Conservation (phyloP, 1,139 yeast genomes). For the Taiozyma sp. region DNA sequence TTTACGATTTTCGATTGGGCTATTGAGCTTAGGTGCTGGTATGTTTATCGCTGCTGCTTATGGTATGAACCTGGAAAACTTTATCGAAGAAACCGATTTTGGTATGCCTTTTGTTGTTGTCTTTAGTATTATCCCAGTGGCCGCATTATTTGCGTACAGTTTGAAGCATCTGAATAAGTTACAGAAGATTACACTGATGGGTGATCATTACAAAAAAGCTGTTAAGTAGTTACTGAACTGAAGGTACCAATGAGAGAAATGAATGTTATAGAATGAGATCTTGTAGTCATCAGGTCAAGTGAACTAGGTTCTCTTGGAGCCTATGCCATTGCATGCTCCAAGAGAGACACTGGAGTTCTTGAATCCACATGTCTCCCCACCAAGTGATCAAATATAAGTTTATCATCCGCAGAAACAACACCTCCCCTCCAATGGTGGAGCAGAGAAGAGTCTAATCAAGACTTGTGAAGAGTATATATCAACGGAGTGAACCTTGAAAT, state of each 20-base stretch:
- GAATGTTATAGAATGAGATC: background rate
- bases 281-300: background rate
- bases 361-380: too few species aligned
- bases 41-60: constrained; percentile 75
- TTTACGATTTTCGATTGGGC: constrained; percentile 75
- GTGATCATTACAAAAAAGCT: constrained; percentile 20
- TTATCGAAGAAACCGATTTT: constrained; percentile 78
- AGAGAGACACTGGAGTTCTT: too few species aligned
- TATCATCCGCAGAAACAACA: too few species aligned
- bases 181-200: constrained; percentile 40
- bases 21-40: constrained; percentile 82
- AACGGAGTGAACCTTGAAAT: too few species aligned
- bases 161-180: constrained; percentile 34
- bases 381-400: too few species aligned
- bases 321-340: too few species aligned
- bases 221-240: background rate
- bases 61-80: constrained; percentile 93
- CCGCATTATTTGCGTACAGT: constrained; percentile 33
- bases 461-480: too few species aligned
- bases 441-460: too few species aligned
- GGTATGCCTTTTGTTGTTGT: constrained; percentile 42
- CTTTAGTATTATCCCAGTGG: constrained; percentile 25
- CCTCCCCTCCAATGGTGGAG: too few species aligned
- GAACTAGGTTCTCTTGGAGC: too few species aligned
- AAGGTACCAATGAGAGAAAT: background rate